A percentile compares a stretch with the other conserved stretches of the same genome.
These are phyloP conservation scores for Globisporangium splendens DNA, from an alignment of 352 stramenopile genomes.

Conservation along the genomic window DNA sequence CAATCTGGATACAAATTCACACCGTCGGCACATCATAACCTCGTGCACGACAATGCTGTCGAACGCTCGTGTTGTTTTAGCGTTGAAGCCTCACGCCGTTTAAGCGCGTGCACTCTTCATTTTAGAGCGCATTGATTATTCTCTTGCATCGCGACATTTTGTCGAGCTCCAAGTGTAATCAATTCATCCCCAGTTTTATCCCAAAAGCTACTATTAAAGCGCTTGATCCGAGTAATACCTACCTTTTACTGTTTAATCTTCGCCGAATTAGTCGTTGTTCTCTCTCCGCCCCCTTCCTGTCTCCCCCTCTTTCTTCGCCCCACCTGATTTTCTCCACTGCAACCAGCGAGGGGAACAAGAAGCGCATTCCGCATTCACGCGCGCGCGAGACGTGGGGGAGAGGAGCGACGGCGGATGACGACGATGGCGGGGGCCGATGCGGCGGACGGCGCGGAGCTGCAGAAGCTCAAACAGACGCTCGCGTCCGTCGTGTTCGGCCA, in stretches of 20 bases:
- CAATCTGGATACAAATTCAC: not conserved
- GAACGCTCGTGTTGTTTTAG: no score
- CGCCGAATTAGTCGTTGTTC: not conserved
- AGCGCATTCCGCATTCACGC: not conserved
- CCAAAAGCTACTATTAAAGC: not conserved
- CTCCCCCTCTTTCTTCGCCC: not conserved
- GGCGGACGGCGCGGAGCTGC: conserved; percentile 43
- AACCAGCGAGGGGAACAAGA: not conserved
- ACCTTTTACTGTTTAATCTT: not conserved
- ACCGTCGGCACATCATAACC: no score
- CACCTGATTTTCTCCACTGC: conserved; percentile 13
- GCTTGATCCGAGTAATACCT: not conserved
- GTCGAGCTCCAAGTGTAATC: no score
- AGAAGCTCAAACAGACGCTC: conserved; percentile 58
- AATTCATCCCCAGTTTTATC: no score
- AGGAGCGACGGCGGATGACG: conserved; percentile 9
- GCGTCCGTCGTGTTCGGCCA: conserved; percentile 51
- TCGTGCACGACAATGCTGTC: no score
- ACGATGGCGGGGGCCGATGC: conserved; percentile 22
- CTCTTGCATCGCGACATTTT: no score
- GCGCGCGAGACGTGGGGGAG: no score
- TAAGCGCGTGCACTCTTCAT: no score
- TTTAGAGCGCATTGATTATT: no score
- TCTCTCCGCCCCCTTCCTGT: not conserved
- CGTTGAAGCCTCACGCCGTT: no score